These are phyloP conservation scores for Lecanicillium sp. DNA, from an alignment of 2,329 filamentous ascomycete genomes.

Conservation along the genomic window DNA sequence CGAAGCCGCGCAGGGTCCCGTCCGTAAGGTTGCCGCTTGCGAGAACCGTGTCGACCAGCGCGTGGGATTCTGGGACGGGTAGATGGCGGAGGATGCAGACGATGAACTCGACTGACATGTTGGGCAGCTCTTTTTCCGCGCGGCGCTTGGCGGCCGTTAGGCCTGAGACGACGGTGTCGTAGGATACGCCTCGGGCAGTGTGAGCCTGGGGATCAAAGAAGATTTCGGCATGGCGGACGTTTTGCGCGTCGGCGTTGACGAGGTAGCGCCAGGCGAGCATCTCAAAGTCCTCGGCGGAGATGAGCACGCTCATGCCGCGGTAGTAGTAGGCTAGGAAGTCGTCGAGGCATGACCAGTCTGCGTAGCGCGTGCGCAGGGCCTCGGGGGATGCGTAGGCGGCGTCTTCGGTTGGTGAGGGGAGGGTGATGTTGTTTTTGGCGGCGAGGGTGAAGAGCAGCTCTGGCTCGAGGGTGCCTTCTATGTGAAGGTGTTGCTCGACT, in stretches of 20 bases:
- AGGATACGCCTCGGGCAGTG: conserved; percentile 51
- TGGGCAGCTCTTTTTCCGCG: conserved; percentile 49
- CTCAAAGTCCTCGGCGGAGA: conserved; percentile 60
- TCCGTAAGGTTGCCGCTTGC: conserved; percentile 35
- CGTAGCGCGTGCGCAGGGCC: conserved; percentile 55
- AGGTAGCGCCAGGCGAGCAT: conserved; percentile 67
- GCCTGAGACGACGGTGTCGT: conserved; percentile 55
- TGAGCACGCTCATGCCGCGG: conserved; percentile 62
- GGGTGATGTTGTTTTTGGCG: conserved; percentile 52
- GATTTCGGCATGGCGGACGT: conserved; percentile 64
- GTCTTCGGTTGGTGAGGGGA: conserved; percentile 43
- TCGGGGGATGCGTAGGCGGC: conserved; percentile 53
- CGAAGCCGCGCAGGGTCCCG: conserved; percentile 52
- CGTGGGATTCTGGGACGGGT: conserved; percentile 47
- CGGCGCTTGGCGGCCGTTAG: conserved; percentile 51
- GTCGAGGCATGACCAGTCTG: conserved; percentile 59
- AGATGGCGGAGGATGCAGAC: conserved; percentile 67
- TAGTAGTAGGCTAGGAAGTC: conserved; percentile 77
- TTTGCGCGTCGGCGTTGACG: conserved; percentile 50
- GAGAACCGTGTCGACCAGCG: conserved; percentile 20
- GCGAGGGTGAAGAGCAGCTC: conserved; percentile 63
- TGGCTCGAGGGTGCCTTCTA: conserved; percentile 68
- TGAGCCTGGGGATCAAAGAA: conserved; percentile 80
- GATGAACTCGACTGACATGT: conserved; percentile 57
- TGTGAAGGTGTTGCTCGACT: conserved; percentile 74